Conservation (phyloP, 108 stramenopile genomes). For the Cyclotella choctawhatcheeana region DNA sequence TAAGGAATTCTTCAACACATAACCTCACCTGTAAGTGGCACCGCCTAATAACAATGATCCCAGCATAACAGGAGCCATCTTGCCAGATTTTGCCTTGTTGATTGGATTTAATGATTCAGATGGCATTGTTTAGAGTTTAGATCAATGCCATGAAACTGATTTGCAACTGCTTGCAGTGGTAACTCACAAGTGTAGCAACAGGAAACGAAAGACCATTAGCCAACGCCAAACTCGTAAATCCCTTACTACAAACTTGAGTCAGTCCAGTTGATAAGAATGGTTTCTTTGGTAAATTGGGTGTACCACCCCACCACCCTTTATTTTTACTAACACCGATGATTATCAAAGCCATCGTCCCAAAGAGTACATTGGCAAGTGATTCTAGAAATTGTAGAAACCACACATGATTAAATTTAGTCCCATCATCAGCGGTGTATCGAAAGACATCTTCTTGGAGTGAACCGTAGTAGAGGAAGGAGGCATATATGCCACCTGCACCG, state of each 20-base stretch:
- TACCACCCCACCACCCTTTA: constrained; percentile 43
- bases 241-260: constrained; percentile 75
- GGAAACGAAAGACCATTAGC: constrained; percentile 83
- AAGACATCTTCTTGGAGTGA: constrained; percentile 90
- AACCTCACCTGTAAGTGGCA: constrained; percentile 49
- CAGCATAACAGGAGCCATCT: constrained; percentile 91
- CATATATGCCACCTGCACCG: constrained; percentile 82
- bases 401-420: constrained; percentile 62
- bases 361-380: constrained; percentile 66
- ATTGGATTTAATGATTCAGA: too few relatives aligned
- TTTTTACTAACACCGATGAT: constrained; percentile 36
- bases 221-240: constrained; percentile 67
- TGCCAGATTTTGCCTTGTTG: constrained; percentile 90
- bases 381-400: constrained; percentile 82
- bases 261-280: constrained; percentile 61
- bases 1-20: background rate
- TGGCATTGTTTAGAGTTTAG: too few relatives aligned
- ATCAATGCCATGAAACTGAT: too few relatives aligned
- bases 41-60: constrained; percentile 68
- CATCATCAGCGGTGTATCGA: constrained; percentile 62
- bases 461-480: constrained; percentile 83
- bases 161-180: too few relatives aligned
- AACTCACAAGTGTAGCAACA: constrained; percentile 87
- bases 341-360: constrained; percentile 57
- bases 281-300: constrained; percentile 50